These are phyloP conservation scores for Puccinia hordei DNA, from an alignment of 1,284 basidiomycete genomes.

Conservation along the genomic window DNA sequence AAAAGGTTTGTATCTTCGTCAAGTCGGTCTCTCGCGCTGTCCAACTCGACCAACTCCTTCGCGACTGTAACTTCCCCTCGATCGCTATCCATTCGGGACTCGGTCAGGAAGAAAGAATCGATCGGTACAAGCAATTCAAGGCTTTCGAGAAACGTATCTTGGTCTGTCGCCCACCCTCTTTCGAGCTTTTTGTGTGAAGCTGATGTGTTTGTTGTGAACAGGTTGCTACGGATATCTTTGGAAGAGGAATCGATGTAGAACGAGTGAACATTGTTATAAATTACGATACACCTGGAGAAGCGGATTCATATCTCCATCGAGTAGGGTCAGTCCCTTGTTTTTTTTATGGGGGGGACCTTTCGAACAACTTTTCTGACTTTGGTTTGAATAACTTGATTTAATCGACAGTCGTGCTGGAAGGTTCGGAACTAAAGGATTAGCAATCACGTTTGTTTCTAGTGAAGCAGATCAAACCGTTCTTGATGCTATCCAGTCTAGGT, in stretches of 20 bases:
- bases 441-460: conserved; percentile 93
- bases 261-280: conserved; percentile 89
- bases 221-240: conserved; percentile 88
- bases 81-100: conserved; percentile 96
- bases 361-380: not conserved
- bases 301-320: conserved; percentile 96
- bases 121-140: conserved; percentile 98
- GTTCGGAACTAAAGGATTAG: conserved; percentile 98
- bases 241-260: conserved; percentile 95
- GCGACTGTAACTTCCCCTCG: conserved; percentile 97
- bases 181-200: not conserved
- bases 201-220: not conserved
- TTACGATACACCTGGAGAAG: conserved; percentile 86
- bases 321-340: conserved; percentile 66
- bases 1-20: conserved; percentile 96
- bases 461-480: conserved; percentile 92
- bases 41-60: conserved; percentile 90
- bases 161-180: not conserved
- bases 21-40: conserved; percentile 96
- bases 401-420: conserved; percentile 85
- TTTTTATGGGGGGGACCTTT: no score
- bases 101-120: conserved; percentile 92
- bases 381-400: no score
- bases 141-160: conserved; percentile 98
- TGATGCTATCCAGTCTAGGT: conserved; percentile 82